A percentile compares a stretch with the other conserved stretches of the same genome.
Evolutionary conservation across 2,329 filamentous ascomycete genomes (phyloP).

Genomic region (Colletotrichum sp.): DNA sequence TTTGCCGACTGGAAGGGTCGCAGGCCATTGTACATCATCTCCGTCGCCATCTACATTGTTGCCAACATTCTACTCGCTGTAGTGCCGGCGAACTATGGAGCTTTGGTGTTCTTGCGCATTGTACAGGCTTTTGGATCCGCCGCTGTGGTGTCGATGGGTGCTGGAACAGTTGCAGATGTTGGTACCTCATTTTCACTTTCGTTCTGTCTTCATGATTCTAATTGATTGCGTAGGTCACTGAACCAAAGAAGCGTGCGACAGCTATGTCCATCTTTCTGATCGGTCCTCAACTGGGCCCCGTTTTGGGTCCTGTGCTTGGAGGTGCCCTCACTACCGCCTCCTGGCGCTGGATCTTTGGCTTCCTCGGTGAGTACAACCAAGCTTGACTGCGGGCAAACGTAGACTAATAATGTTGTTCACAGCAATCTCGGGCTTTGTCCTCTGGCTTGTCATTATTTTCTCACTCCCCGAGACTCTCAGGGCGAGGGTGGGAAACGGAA

Average conservation of each 20-base stretch:
- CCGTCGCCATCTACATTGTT: conserved; percentile 41
- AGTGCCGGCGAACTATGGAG: conserved; percentile 40
- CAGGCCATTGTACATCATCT: conserved; percentile 44
- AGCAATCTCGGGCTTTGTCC: conserved; percentile 33
- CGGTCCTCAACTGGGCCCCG: conserved; percentile 47
- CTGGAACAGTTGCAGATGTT: conserved; percentile 46
- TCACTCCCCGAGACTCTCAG: conserved; percentile 51
- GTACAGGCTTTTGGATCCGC: conserved; percentile 47
- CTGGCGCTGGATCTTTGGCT: conserved; percentile 52
- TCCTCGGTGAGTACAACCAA: conserved; percentile 28
- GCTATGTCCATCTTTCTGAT: conserved; percentile 47
- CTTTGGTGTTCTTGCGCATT: conserved; percentile 42
- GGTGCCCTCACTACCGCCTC: conserved; percentile 39
- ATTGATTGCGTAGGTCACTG: conserved; percentile 34
- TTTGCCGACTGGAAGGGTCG: conserved; percentile 44
- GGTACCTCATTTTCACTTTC: background rate
- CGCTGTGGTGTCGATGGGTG: conserved; percentile 46
- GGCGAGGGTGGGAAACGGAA: conserved; percentile 47
- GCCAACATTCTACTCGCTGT: conserved; percentile 43
- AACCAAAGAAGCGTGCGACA: conserved; percentile 35
- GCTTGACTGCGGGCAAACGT: background rate
- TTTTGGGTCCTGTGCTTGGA: conserved; percentile 47
- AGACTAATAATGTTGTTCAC: background rate
- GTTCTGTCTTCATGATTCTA: background rate
- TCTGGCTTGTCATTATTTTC: conserved; percentile 33